phyloP scores from a whole-genome alignment of 371 early-diverging fungal genomes.

The Globomyces sp. region DNA sequence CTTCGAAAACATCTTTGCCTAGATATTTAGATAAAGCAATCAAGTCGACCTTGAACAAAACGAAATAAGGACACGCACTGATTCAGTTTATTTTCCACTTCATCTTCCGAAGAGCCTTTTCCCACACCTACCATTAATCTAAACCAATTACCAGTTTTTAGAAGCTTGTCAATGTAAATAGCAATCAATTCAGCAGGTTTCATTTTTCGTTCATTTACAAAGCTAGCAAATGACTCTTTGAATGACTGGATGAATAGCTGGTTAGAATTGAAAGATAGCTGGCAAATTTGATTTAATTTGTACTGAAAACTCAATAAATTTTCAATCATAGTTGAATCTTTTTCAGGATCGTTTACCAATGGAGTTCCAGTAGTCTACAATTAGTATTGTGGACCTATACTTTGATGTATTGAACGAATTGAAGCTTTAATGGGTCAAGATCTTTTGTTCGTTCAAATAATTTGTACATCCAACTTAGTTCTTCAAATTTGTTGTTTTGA shows the following conservation, averaged over 20 bases:
- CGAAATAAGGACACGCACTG: slow-evolving; percentile 79
- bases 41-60: slow-evolving; percentile 64
- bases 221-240: slow-evolving; percentile 82
- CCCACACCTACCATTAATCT: no score
- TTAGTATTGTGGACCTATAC: slow-evolving; percentile 22
- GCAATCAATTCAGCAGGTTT: slow-evolving; percentile 90
- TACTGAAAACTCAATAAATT: slow-evolving; percentile 67
- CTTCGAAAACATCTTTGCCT: slow-evolving; percentile 93
- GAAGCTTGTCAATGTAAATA: slow-evolving; percentile 68
- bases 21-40: not conserved
- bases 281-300: slow-evolving; percentile 63
- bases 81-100: slow-evolving; percentile 66
- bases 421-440: slow-evolving; percentile 28
- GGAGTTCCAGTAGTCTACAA: not conserved
- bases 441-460: slow-evolving; percentile 50
- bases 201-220: slow-evolving; percentile 79
- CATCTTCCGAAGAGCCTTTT: slow-evolving; percentile 57
- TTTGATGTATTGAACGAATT: slow-evolving; percentile 35
- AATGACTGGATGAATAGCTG: slow-evolving; percentile 61
- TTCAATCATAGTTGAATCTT: slow-evolving; percentile 64
- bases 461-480: slow-evolving; percentile 59
- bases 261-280: slow-evolving; percentile 60
- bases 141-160: slow-evolving; percentile 31
- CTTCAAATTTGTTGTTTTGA: slow-evolving; percentile 55
- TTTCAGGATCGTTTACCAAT: slow-evolving; percentile 48